A percentile compares a stretch with the other conserved stretches of the same genome.
These are phyloP conservation scores for Periconia macrospinosa DNA, from an alignment of 2,329 filamentous ascomycete species.

Conservation along the genomic window DNA sequence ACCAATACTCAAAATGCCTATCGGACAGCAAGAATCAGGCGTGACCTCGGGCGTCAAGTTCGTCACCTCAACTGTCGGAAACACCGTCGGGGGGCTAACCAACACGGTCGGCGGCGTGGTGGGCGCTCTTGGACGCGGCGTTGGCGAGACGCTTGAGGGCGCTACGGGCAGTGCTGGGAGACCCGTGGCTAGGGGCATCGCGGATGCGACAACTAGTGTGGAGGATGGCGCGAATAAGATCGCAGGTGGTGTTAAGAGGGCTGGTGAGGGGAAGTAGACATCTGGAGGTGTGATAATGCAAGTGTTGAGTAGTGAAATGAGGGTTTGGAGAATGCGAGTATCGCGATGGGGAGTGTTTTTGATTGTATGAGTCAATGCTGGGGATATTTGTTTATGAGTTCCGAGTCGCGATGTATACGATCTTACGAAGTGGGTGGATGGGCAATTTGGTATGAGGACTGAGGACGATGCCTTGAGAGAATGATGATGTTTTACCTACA, in stretches of 20 bases:
- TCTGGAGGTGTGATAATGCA: background rate
- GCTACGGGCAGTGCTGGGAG: conserved; percentile 49
- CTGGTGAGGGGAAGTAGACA: conserved; percentile 49
- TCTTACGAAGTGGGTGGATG: too few relatives aligned
- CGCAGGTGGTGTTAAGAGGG: conserved; percentile 50
- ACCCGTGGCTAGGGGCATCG: conserved; percentile 46
- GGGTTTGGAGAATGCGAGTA: too few relatives aligned
- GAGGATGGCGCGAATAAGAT: conserved; percentile 47
- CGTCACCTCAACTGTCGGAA: conserved; percentile 59
- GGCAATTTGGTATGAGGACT: too few relatives aligned
- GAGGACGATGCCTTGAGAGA: too few relatives aligned
- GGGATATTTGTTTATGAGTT: too few relatives aligned
- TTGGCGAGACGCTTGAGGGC: conserved; percentile 50
- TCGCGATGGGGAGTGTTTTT: too few relatives aligned
- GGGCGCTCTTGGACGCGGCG: conserved; percentile 48
- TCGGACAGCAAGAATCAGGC: conserved; percentile 46
- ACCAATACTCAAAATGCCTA: conserved; percentile 36
- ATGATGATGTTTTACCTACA: too few relatives aligned
- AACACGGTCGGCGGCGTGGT: conserved; percentile 58
- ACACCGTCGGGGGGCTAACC: conserved; percentile 56
- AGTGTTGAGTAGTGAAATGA: background rate
- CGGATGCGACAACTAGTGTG: conserved; percentile 49
- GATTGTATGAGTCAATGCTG: too few relatives aligned
- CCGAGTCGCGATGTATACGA: too few relatives aligned
- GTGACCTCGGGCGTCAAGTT: conserved; percentile 57